Percentiles rank a stretch among this genome's conserved stretches.
Conservation (phyloP, 2,329 filamentous ascomycete species). For the Hypoxylon sp. region DNA sequence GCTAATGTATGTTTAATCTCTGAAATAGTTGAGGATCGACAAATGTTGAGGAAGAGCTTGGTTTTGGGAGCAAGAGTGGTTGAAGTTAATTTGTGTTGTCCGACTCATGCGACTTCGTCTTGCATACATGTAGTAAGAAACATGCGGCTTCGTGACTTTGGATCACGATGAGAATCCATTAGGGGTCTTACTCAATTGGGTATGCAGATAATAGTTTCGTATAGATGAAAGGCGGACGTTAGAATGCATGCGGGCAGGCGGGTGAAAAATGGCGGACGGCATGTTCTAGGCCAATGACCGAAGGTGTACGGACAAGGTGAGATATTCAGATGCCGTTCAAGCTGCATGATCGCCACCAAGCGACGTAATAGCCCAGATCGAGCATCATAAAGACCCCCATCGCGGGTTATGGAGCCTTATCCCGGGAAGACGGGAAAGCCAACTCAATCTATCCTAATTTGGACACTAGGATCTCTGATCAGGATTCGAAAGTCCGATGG, state of each 20-base stretch:
- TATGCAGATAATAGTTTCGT: conserved; percentile 20
- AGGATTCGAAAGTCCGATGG: conserved; percentile 16
- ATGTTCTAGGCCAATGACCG: conserved; percentile 17
- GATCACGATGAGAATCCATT: conserved; percentile 13
- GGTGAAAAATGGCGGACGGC: conserved; percentile 1
- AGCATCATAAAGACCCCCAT: conserved; percentile 21
- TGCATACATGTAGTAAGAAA: not conserved
- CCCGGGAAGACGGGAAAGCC: conserved; percentile 17
- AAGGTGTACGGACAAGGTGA: conserved; percentile 10
- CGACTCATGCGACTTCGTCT: conserved; percentile 16
- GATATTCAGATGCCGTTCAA: conserved; percentile 21
- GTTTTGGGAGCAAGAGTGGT: not conserved
- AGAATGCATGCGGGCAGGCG: conserved; percentile 19
- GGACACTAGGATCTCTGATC: conserved; percentile 21
- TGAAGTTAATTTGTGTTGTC: conserved; percentile 7
- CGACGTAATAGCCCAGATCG: conserved; percentile 34
- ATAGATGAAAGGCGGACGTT: conserved; percentile 22
- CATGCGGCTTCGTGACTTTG: not conserved
- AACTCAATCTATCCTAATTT: conserved; percentile 9
- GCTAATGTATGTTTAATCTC: no score
- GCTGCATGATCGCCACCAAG: conserved; percentile 32
- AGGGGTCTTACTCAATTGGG: conserved; percentile 17
- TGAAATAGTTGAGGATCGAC: no score
- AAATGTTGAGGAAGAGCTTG: no score
- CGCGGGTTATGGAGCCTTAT: conserved; percentile 16